Base-by-base conservation (phyloP, 306 rosid species). In the Rosa rugosa region DNA sequence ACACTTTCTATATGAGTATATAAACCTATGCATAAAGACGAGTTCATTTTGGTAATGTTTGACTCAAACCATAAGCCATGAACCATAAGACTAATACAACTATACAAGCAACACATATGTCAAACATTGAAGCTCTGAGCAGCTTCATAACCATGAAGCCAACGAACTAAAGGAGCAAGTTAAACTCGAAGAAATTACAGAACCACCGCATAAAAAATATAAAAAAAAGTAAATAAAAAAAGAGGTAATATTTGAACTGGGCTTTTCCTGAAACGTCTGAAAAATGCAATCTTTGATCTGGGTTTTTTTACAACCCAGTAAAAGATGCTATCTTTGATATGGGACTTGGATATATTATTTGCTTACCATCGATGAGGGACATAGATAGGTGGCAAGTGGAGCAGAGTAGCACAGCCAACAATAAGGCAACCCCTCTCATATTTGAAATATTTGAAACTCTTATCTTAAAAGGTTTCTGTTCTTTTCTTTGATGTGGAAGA, bases 301-400 rank as follows among this genome's bases (percentile, higher is more conserved):
- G 45, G 22, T 6, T 36, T 34, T 65, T 59, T 8, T 14, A 31
- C 40, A 63, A 34, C 69, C 2, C 11, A 36, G 22, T 65, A 65
- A 6, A 6, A 20, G 10, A 22, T 44, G 25, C 46, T 2, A 38
- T 2, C 11, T 54, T 42, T 23, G 36, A 25, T n/a, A 5, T 27
- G n/a, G 13, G 54, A 40, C 16, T 56, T n/a, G 31, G 1, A 0
- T 38, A n/a, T 2, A 42, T 22, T 13, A 3, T 31, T 25, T 72
- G 71, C 90, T 82, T 82, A 94, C 98, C 98, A 73, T 94, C 98
- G 11, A 8, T 72, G 53, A 91, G 23, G 81, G 92, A 81, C 40
- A 79, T 65, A 67, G 97, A 85, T 76, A 78, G 45, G 82, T 89
- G 90, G 89, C 81, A 77, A 57, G 92, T 78, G 80, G 92, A 83